Conservation (phyloP, 2,329 filamentous ascomycete species). For the Fusarium sp. region DNA sequence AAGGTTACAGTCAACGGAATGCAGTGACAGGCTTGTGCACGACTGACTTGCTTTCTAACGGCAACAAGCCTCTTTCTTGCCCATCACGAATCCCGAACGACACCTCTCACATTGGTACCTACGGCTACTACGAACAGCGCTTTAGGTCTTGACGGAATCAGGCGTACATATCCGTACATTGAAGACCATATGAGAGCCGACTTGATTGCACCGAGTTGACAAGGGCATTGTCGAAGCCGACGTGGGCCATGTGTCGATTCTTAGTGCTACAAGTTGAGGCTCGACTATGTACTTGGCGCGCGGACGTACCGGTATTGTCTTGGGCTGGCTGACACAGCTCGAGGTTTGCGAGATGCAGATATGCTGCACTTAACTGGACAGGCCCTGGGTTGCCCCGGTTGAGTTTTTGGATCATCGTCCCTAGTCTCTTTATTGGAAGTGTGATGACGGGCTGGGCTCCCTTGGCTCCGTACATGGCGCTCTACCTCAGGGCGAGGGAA, state of each 20-base stretch:
- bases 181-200: conserved; percentile 14
- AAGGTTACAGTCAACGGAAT: conserved; percentile 37
- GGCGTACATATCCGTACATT: conserved; percentile 29
- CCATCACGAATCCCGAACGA: conserved; percentile 23
- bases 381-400: conserved; percentile 41
- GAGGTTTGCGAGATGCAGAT: conserved; percentile 41
- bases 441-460: conserved; percentile 44
- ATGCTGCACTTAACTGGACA: conserved; percentile 41
- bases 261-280: conserved; percentile 34
- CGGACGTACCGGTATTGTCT: conserved; percentile 34
- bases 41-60: conserved; percentile 37
- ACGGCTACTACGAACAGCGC: not conserved
- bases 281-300: conserved; percentile 32
- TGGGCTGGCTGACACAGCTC: conserved; percentile 39
- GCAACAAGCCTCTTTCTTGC: conserved; percentile 41
- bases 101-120: conserved; percentile 14
- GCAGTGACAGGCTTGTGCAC: conserved; percentile 33
- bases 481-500: conserved; percentile 36
- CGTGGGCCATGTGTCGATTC: conserved; percentile 44
- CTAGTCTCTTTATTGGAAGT: conserved; percentile 36
- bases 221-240: conserved; percentile 25
- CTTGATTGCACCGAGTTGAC: conserved; percentile 24
- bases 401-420: conserved; percentile 45
- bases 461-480: conserved; percentile 27
- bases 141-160: conserved; percentile 39